These are phyloP conservation scores for Sesbania bispinosa DNA, from an alignment of 306 rosid species.

Conservation along the genomic window DNA sequence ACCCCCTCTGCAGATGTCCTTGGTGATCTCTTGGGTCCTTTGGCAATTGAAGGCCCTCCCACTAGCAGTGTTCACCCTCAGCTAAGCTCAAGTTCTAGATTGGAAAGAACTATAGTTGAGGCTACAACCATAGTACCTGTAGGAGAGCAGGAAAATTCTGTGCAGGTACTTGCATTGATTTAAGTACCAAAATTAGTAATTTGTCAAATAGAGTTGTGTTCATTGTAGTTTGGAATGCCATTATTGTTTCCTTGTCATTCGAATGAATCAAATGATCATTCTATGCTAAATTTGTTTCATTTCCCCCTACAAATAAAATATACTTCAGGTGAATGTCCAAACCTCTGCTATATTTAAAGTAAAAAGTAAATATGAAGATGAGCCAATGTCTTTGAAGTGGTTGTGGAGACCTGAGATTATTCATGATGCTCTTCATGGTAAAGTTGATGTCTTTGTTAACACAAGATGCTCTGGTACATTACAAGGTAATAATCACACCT, in stretches of 20 bases:
- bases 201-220: too few relatives aligned
- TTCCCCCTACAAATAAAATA: too few relatives aligned
- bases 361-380: constrained; percentile 31
- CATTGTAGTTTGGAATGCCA: too few relatives aligned
- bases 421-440: constrained; percentile 26
- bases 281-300: too few relatives aligned
- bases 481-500: constrained; percentile 35
- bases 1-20: constrained; percentile 67
- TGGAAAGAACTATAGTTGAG: constrained; percentile 55
- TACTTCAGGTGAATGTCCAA: constrained; percentile 56
- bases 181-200: not conserved
- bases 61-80: constrained; percentile 43
- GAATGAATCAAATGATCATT: too few relatives aligned
- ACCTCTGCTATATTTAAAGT: constrained; percentile 42
- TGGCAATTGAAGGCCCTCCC: constrained; percentile 97
- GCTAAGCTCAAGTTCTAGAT: constrained; percentile 40
- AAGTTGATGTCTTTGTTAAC: not conserved
- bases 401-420: constrained; percentile 48
- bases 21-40: constrained; percentile 83
- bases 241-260: too few relatives aligned
- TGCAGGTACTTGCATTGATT: constrained; percentile 71
- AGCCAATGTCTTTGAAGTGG: constrained; percentile 39
- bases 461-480: constrained; percentile 42
- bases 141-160: constrained; percentile 70
- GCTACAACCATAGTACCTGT: constrained; percentile 86